Base-by-base conservation (phyloP, 2,329 filamentous ascomycete genomes). In the Hansfordia pulvinata region DNA sequence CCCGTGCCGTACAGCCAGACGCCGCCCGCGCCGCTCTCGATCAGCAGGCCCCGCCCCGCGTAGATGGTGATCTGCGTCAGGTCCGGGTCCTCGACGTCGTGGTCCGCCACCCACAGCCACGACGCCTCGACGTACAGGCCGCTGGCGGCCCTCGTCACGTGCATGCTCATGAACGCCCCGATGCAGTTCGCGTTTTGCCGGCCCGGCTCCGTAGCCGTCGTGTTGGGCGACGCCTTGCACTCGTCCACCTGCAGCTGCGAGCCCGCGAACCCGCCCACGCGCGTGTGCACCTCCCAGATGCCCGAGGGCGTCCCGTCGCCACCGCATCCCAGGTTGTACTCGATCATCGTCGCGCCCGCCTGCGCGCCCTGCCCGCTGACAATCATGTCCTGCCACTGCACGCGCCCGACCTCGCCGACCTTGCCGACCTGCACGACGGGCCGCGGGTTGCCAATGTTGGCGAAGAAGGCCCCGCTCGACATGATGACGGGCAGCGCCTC, bases 231-330 rank as follows among this genome's bases (percentile, higher is more conserved):
- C 46, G 74, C 76, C 32, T 60, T 49, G 49, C 75, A 80, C 26
- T 59, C 64, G 40, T 65, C 59, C 27, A 70, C 65, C 45, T 80
- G 72, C 6, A 83, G 62, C 20, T 74, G 57, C 10, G 78, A 81
- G 19, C 79, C 79, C 2, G 72, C 68, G 27, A 70, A 73, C 3
- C 80, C 81, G 35, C 78, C 80, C 26, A 86, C 65, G 36, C 81
- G 74, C 43, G 79, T 69, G 50, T 88, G 80, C 8, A 78, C 69
- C 43, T 86, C 81, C 80, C 80, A 88, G 50, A 78, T 62, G 5
- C 69, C 72, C 6, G 55, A 56, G 10, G 62, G 59, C 28, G 45
- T 47, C 10, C 31, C 20, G 4, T 28, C 33, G 6, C 26, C 28
- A 7, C 43, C 39, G 31, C 37, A 28, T n/a, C n/a, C n/a, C 2